Conservation (phyloP, 805 yeast species). For the Yamadazyma nakazawae region DNA sequence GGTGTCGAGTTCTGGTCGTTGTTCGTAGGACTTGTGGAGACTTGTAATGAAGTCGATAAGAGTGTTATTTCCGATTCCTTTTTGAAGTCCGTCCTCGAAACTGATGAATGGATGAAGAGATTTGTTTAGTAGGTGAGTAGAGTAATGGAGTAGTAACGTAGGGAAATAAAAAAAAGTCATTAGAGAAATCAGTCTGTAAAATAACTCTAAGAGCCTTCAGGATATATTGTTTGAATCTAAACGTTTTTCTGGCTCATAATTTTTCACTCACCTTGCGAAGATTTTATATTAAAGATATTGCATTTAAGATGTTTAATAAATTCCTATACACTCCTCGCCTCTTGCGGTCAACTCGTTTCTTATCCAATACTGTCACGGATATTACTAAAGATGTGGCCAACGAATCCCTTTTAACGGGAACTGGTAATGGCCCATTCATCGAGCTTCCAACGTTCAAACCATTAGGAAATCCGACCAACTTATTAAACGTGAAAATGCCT, state of each 20-base stretch:
- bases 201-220: neutral
- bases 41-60: conserved; percentile 25
- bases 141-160: neutral
- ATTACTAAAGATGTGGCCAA: conserved; percentile 8
- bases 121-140: conserved; percentile 15
- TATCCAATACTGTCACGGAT: conserved; percentile 1
- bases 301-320: neutral
- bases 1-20: conserved; percentile 36
- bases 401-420: conserved; percentile 27
- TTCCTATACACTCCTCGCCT: neutral
- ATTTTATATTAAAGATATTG: neutral
- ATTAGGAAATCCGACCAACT: conserved; percentile 34
- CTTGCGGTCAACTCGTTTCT: neutral
- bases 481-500: conserved; percentile 45
- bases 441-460: conserved; percentile 42
- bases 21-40: conserved; percentile 26
- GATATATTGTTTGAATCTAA: neutral
- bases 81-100: conserved; percentile 20
- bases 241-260: neutral
- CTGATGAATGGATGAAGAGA: conserved; percentile 30
- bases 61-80: conserved; percentile 23
- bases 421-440: conserved; percentile 46
- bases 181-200: no score
- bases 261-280: neutral
- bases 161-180: neutral